These are phyloP conservation scores for Daldinia eschscholtzii DNA, from an alignment of 2,329 filamentous ascomycete species.

Conservation along the genomic window DNA sequence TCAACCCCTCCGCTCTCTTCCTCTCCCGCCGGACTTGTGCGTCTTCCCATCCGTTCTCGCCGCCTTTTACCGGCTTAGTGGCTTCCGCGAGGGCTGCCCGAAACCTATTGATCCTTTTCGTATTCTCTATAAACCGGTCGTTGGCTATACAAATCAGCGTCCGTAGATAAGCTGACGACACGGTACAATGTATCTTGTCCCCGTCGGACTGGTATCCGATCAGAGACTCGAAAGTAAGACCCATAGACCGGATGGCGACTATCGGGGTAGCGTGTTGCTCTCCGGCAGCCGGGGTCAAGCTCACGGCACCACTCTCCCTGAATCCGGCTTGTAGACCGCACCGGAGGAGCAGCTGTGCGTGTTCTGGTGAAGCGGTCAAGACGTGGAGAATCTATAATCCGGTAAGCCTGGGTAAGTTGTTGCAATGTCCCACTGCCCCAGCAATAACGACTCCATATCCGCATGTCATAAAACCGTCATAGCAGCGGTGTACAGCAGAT, in stretches of 20 bases:
- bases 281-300: constrained; percentile 60
- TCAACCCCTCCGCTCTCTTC: constrained; percentile 70
- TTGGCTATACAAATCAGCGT: constrained; percentile 78
- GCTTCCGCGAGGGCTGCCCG: constrained; percentile 61
- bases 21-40: constrained; percentile 64
- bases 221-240: constrained; percentile 83
- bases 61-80: constrained; percentile 49
- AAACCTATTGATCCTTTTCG: constrained; percentile 75
- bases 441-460: not conserved
- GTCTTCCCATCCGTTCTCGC: constrained; percentile 68
- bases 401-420: not conserved
- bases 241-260: constrained; percentile 87
- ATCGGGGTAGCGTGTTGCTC: constrained; percentile 69
- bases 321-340: constrained; percentile 87
- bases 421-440: not conserved
- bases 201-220: constrained; percentile 71
- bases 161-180: constrained; percentile 75
- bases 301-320: constrained; percentile 88
- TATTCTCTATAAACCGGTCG: constrained; percentile 78
- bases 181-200: constrained; percentile 60
- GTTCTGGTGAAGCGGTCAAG: constrained; percentile 77
- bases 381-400: constrained; percentile 87
- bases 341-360: constrained; percentile 81
- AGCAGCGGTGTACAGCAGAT: constrained; percentile 6
- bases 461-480: not conserved